A percentile compares a stretch with the other conserved stretches of the same genome.
phyloP scores from a whole-genome alignment of 805 yeast genomes.

The Babjeviella inositovora region DNA sequence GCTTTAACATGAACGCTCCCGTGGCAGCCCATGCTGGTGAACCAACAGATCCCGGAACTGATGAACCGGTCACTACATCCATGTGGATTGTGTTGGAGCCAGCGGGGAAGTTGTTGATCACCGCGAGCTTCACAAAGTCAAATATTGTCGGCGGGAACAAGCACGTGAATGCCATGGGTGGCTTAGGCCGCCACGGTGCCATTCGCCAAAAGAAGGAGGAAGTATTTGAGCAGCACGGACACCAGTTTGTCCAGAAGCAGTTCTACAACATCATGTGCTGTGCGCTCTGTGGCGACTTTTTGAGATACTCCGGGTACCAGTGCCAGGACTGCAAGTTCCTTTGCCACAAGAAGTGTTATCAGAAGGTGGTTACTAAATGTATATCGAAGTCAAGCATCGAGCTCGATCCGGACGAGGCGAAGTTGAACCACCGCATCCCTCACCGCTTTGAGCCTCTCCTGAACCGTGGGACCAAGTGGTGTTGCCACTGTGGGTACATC shows the following conservation, averaged over 20 bases:
- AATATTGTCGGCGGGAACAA: conserved; percentile 26
- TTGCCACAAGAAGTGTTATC: conserved; percentile 71
- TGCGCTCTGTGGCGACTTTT: conserved; percentile 92
- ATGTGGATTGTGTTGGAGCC: conserved; percentile 92
- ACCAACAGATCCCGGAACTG: conserved; percentile 6
- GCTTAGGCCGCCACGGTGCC: conserved; percentile 93
- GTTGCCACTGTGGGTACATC: conserved; percentile 97
- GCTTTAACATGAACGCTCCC: conserved; percentile 1
- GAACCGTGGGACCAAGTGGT: conserved; percentile 96
- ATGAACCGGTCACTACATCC: conserved; percentile 35
- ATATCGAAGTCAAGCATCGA: conserved; percentile 64
- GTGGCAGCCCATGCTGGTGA: conserved; percentile 1
- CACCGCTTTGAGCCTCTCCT: conserved; percentile 89
- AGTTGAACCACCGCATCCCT: conserved; percentile 90
- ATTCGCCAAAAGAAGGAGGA: conserved; percentile 86
- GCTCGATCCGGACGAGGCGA: conserved; percentile 54
- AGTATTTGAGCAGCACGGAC: conserved; percentile 91
- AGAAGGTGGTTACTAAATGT: conserved; percentile 71
- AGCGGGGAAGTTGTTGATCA: conserved; percentile 73
- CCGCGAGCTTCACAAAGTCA: conserved; percentile 64
- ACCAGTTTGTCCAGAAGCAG: conserved; percentile 89
- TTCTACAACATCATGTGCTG: conserved; percentile 95
- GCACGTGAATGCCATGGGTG: conserved; percentile 35
- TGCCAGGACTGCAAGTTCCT: conserved; percentile 74
- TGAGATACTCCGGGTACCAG: conserved; percentile 75